A percentile compares a stretch with the other conserved stretches of the same genome.
These are phyloP conservation scores for Porphyrellus cyaneotinctus DNA, from an alignment of 768 basidiomycete genomes.

Conservation along the genomic window DNA sequence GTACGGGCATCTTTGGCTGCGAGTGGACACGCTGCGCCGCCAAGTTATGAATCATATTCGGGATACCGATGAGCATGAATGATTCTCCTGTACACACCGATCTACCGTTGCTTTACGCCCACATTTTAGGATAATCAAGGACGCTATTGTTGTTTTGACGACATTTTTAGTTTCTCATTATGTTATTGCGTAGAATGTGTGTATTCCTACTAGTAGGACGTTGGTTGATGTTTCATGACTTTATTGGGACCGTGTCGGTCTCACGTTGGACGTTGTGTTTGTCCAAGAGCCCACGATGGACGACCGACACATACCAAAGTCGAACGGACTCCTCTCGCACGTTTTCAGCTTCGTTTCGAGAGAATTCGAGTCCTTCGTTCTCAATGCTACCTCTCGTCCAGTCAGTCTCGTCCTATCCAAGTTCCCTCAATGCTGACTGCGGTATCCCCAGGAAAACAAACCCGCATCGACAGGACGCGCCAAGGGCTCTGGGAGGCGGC, in stretches of 20 bases:
- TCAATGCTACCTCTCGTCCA: conserved; percentile 50
- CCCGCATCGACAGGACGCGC: conserved; percentile 8
- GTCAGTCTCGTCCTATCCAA: conserved; percentile 10
- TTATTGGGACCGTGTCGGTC: conserved; percentile 18
- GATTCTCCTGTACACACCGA: conserved; percentile 9
- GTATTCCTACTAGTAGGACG: background rate
- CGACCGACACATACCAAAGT: background rate
- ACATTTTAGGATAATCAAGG: conserved; percentile 11
- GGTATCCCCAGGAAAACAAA: conserved; percentile 15
- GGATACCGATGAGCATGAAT: conserved; percentile 40
- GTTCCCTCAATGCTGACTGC: conserved; percentile 4
- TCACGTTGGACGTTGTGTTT: too few relatives aligned
- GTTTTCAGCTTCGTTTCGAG: conserved; percentile 67
- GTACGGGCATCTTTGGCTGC: conserved; percentile 57
- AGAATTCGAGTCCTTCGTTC: conserved; percentile 68
- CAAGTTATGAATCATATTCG: conserved; percentile 52
- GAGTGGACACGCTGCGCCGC: conserved; percentile 35
- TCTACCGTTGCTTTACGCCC: conserved; percentile 7
- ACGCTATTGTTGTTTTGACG: conserved; percentile 4
- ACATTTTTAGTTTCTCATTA: background rate
- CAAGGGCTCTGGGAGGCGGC: conserved; percentile 8
- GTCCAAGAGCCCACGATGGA: background rate
- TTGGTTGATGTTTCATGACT: conserved; percentile 1
- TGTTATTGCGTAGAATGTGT: conserved; percentile 11
- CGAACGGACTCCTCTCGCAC: conserved; percentile 51